Conservation (phyloP, 2,329 filamentous ascomycete species). For the Penicillium sp. region DNA sequence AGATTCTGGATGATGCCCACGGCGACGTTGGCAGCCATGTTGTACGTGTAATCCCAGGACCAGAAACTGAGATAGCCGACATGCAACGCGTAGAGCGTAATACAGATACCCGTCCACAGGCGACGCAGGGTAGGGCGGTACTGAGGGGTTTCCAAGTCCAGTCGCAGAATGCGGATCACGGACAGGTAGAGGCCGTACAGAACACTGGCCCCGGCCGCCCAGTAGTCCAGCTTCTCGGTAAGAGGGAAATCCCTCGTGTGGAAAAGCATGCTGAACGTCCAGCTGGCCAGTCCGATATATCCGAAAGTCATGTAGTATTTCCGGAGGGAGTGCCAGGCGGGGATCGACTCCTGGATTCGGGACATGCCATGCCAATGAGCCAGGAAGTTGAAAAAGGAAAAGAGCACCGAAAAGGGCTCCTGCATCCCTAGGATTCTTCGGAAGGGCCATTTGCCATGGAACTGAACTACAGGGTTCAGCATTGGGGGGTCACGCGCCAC, state of each 20-base stretch:
- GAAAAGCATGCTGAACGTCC: constrained; percentile 86
- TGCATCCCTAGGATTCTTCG: constrained; percentile 85
- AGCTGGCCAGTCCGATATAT: constrained; percentile 74
- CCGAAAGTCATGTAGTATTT: constrained; percentile 77
- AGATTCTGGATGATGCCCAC: constrained; percentile 74
- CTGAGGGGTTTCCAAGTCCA: constrained; percentile 58
- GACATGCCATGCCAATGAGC: constrained; percentile 75
- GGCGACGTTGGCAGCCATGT: constrained; percentile 90
- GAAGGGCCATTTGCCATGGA: constrained; percentile 99
- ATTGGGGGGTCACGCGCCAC: constrained; percentile 60
- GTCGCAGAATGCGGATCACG: constrained; percentile 72
- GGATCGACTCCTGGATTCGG: constrained; percentile 66
- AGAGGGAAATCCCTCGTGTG: constrained; percentile 79
- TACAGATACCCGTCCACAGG: constrained; percentile 71
- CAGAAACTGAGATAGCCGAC: constrained; percentile 79
- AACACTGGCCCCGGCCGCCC: constrained; percentile 82
- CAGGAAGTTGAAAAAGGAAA: constrained; percentile 84
- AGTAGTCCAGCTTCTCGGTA: constrained; percentile 96
- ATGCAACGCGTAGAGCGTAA: constrained; percentile 67
- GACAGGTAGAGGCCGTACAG: constrained; percentile 88
- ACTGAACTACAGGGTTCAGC: constrained; percentile 71
- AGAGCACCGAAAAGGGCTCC: constrained; percentile 89
- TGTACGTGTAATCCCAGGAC: constrained; percentile 93
- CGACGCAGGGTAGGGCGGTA: constrained; percentile 56
- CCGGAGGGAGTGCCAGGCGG: constrained; percentile 67